phyloP scores from a whole-genome alignment of 108 stramenopile species.

The Stephanodiscus triporus region DNA sequence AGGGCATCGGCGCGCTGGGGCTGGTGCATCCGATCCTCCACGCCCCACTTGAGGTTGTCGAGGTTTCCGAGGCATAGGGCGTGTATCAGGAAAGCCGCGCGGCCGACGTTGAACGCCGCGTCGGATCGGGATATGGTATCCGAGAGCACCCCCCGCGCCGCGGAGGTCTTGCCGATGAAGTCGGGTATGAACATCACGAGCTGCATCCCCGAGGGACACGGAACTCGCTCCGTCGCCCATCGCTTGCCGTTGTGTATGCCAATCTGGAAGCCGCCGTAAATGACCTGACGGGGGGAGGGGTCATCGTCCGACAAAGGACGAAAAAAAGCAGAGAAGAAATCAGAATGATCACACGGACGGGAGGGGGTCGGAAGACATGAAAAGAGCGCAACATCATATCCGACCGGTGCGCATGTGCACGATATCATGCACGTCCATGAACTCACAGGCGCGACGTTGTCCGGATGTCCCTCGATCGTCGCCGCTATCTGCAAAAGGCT shows the following conservation, averaged over 20 bases:
- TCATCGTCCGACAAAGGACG: background rate
- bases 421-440: background rate
- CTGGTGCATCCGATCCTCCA: constrained; percentile 96
- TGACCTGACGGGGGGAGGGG: constrained; percentile 36
- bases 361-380: background rate
- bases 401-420: too few species aligned
- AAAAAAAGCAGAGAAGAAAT: background rate
- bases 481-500: constrained; percentile 96
- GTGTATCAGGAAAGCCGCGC: constrained; percentile 95
- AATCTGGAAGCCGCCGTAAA: constrained; percentile 98
- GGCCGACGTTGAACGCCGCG: constrained; percentile 96
- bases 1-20: constrained; percentile 93
- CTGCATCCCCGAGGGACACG: constrained; percentile 88
- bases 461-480: constrained; percentile 98
- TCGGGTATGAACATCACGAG: constrained; percentile 97
- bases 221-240: constrained; percentile 95
- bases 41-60: constrained; percentile 91
- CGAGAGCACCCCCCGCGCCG: constrained; percentile 84
- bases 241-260: constrained; percentile 97
- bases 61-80: constrained; percentile 89
- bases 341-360: background rate
- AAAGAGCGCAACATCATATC: constrained; percentile 3
- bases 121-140: constrained; percentile 80
- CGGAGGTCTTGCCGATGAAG: constrained; percentile 86
- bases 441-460: constrained; percentile 95